Percentiles rank a stretch among this genome's conserved stretches.
Conservation (phyloP, 2,329 filamentous ascomycete species). For the Curvularia verruculosa region DNA sequence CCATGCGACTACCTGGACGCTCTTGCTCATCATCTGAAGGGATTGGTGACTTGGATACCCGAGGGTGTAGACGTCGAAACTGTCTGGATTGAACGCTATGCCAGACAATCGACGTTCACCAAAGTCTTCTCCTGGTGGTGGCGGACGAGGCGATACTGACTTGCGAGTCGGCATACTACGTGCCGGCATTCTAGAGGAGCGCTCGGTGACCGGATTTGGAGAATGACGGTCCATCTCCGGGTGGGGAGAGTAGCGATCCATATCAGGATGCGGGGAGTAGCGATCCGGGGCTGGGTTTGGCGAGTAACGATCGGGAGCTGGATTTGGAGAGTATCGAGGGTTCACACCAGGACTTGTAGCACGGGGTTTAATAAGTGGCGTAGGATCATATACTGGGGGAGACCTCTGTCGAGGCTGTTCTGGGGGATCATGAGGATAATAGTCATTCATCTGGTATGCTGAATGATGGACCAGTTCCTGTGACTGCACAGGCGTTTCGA, state of each 20-base stretch:
- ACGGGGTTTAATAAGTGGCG: slow-evolving; percentile 51
- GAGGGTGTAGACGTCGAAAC: slow-evolving; percentile 73
- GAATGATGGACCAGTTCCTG: slow-evolving; percentile 40
- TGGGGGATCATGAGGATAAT: slow-evolving; percentile 53
- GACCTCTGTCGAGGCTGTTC: slow-evolving; percentile 45
- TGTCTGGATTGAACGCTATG: slow-evolving; percentile 76
- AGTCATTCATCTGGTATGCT: slow-evolving; percentile 35
- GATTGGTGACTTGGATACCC: slow-evolving; percentile 37
- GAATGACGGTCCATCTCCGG: slow-evolving; percentile 18
- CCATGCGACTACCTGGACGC: slow-evolving; percentile 49
- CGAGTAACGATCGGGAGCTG: slow-evolving; percentile 19
- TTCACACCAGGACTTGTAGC: slow-evolving; percentile 52
- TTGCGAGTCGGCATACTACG: slow-evolving; percentile 65
- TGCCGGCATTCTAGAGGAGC: slow-evolving; percentile 51
- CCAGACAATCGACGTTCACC: slow-evolving; percentile 62
- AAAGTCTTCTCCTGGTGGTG: slow-evolving; percentile 50
- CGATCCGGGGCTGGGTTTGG: slow-evolving; percentile 17
- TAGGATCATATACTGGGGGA: slow-evolving; percentile 48
- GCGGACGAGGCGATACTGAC: slow-evolving; percentile 74
- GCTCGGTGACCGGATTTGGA: slow-evolving; percentile 36
- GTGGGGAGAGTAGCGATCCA: slow-evolving; percentile 25
- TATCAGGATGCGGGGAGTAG: slow-evolving; percentile 24
- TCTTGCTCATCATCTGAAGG: slow-evolving; percentile 35
- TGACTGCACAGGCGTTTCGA: slow-evolving; percentile 37
- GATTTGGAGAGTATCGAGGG: slow-evolving; percentile 30